phyloP scores from a whole-genome alignment of 73 alveolate genomes.

The Paramecium bursaria region DNA sequence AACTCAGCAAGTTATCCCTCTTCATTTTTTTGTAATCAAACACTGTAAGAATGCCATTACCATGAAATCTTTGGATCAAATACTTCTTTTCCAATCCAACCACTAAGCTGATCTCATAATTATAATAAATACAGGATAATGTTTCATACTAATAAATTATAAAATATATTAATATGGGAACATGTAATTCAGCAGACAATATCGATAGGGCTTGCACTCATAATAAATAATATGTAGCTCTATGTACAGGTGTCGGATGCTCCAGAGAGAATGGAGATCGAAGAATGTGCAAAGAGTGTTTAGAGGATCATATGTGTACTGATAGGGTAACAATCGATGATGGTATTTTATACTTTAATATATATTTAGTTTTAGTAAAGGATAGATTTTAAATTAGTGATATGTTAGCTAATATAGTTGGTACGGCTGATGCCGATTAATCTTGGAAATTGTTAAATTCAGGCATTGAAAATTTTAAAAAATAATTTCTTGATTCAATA shows the following conservation, averaged over 20 bases:
- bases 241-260: slow-evolving; percentile 26
- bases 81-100: too few species aligned
- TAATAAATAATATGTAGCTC: slow-evolving; percentile 33
- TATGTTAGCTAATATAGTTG: neutral
- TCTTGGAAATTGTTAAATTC: slow-evolving; percentile 3
- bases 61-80: too few species aligned
- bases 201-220: slow-evolving; percentile 17
- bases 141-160: too few species aligned
- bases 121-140: too few species aligned
- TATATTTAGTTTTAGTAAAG: neutral
- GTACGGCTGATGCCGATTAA: neutral
- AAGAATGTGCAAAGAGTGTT: slow-evolving; percentile 47
- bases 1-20: too few species aligned
- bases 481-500: slow-evolving; percentile 10
- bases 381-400: neutral
- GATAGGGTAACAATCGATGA: slow-evolving; percentile 24
- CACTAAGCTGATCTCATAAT: too few species aligned
- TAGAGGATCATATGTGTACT: slow-evolving; percentile 43
- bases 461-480: slow-evolving; percentile 24
- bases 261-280: slow-evolving; percentile 59
- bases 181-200: slow-evolving; percentile 20
- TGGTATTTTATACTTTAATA: slow-evolving; percentile 1
- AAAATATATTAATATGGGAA: too few species aligned
- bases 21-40: too few species aligned
- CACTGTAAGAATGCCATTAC: too few species aligned